Conservation (phyloP, 495 filamentous ascomycete species). For the Aspergillus nanangensis region DNA sequence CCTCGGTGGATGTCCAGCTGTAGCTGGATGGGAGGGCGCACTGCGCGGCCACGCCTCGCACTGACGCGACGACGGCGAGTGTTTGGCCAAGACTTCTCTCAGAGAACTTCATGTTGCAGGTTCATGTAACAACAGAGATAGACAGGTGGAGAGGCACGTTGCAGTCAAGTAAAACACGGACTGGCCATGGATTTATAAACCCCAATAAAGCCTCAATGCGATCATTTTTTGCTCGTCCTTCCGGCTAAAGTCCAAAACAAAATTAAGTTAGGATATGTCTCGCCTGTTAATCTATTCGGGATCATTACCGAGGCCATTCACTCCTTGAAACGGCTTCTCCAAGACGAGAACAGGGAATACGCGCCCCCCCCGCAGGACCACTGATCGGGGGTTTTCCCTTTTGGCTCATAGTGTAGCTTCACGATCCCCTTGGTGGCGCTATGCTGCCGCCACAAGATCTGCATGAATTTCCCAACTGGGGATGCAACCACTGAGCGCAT, state of each 20-base stretch:
- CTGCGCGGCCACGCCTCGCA: slow-evolving; percentile 6
- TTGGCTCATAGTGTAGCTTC: neutral
- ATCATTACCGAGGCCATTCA: neutral
- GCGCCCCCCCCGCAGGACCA: neutral
- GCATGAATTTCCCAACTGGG: no score
- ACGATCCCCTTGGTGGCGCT: no score
- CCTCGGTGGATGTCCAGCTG: slow-evolving; percentile 46
- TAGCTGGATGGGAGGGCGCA: slow-evolving; percentile 54
- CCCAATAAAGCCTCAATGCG: neutral
- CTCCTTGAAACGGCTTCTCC: neutral
- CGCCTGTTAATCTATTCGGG: no score
- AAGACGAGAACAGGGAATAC: neutral
- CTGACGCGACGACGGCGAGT: slow-evolving; percentile 10
- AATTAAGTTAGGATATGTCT: no score
- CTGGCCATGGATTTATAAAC: neutral
- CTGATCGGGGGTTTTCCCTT: neutral
- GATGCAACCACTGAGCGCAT: no score
- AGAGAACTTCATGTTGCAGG: neutral
- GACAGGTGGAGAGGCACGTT: neutral
- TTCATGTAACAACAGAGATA: neutral
- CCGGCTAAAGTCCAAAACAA: no score
- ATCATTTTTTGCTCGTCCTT: neutral
- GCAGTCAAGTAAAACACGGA: neutral
- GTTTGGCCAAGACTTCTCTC: neutral
- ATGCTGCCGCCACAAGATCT: no score